Evolutionary conservation across 768 basidiomycete species (phyloP).

Genomic region (Psilocybe cyanescens): DNA sequence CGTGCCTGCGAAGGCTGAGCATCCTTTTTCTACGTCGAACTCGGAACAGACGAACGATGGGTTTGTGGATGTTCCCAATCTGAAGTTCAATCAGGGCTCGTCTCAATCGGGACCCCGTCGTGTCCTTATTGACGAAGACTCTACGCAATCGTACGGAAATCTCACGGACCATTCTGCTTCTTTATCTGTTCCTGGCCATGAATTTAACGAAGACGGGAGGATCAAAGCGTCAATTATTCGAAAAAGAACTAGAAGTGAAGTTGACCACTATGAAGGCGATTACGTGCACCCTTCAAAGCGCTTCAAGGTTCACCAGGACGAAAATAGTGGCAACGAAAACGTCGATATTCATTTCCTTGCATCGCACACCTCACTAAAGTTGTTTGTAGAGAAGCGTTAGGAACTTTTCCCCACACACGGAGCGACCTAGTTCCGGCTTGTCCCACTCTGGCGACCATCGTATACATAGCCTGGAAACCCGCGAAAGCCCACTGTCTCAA

Average conservation of each 20-base stretch:
- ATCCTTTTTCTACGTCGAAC: not conserved
- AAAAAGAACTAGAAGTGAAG: constrained; percentile 17
- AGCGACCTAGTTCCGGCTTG: constrained; percentile 21
- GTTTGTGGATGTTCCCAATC: not conserved
- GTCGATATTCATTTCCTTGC: not conserved
- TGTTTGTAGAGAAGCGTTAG: not conserved
- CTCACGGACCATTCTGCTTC: not conserved
- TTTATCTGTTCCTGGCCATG: constrained; percentile 7
- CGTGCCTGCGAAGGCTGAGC: constrained; percentile 1
- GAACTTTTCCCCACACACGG: constrained; percentile 4
- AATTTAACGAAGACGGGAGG: constrained; percentile 20
- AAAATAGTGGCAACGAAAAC: constrained; percentile 5
- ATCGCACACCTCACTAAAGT: not conserved
- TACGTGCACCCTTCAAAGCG: constrained; percentile 19
- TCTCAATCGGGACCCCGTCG: constrained; percentile 14
- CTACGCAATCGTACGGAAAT: not conserved
- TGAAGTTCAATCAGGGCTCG: not conserved
- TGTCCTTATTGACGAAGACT: constrained; percentile 2
- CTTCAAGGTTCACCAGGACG: constrained; percentile 12
- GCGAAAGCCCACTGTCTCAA: not conserved
- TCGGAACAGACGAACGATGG: not conserved
- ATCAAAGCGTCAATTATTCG: constrained; percentile 7
- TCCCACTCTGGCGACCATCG: constrained; percentile 14
- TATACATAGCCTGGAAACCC: not conserved
- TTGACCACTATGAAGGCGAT: constrained; percentile 17